Percentiles rank a stretch among this genome's conserved stretches.
phyloP scores from a whole-genome alignment of 495 filamentous ascomycete genomes.

The Neurospora discreta region DNA sequence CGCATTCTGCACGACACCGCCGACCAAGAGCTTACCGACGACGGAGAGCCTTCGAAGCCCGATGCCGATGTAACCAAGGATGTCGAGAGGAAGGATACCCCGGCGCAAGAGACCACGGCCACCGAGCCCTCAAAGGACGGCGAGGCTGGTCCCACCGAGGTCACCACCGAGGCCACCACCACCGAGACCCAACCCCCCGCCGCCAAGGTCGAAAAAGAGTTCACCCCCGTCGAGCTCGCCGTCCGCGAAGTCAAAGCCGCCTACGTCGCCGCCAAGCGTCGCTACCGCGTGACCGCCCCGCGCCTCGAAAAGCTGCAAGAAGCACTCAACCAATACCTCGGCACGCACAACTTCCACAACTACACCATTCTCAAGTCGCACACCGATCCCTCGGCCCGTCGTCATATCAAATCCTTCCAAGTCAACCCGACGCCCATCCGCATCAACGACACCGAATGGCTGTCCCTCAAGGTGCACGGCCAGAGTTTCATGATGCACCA shows the following conservation, averaged over 20 bases:
- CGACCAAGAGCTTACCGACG: constrained; percentile 18
- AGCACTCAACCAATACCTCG: constrained; percentile 57
- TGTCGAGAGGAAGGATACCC: constrained; percentile 5
- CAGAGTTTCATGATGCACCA: constrained; percentile 99
- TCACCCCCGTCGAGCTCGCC: constrained; percentile 45
- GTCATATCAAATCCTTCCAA: constrained; percentile 82
- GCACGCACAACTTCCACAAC: constrained; percentile 88
- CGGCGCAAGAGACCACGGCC: background rate
- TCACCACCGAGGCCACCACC: background rate
- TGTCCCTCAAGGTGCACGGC: constrained; percentile 89
- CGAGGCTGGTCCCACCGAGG: constrained; percentile 3
- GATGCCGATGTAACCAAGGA: constrained; percentile 3
- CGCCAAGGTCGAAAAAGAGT: constrained; percentile 13
- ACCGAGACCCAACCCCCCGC: background rate
- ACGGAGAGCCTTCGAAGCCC: background rate
- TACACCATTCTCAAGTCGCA: constrained; percentile 82
- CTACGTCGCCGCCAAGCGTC: constrained; percentile 63
- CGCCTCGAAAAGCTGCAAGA: constrained; percentile 64
- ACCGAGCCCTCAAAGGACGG: background rate
- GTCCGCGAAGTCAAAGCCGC: constrained; percentile 67
- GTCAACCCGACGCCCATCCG: constrained; percentile 60
- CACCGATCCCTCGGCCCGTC: constrained; percentile 69
- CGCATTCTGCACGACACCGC: constrained; percentile 26
- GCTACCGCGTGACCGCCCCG: constrained; percentile 64
- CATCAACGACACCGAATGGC: constrained; percentile 87